Percentiles rank a stretch among this genome's conserved stretches.
Evolutionary conservation across 148 eudicot species (phyloP).

Genomic region (Rhododendron ferrugineum): DNA sequence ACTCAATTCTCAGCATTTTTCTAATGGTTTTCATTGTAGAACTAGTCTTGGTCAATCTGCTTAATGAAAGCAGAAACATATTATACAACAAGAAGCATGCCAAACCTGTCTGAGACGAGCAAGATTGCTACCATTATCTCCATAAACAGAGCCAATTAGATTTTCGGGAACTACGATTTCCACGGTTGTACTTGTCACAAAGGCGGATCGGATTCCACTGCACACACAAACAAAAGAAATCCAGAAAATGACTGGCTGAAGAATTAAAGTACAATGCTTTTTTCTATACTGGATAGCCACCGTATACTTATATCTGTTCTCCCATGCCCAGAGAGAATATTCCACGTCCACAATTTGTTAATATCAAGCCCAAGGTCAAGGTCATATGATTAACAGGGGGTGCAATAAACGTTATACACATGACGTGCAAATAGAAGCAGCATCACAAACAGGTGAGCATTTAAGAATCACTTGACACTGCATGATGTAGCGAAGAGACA

Average conservation of each 20-base stretch:
- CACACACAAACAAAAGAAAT: neutral
- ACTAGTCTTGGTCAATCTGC: constrained; percentile 22
- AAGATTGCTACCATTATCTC: constrained; percentile 67
- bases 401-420: neutral
- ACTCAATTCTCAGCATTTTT: neutral
- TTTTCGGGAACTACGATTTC: constrained; percentile 59
- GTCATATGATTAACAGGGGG: neutral
- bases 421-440: neutral
- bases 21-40: neutral
- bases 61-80: neutral
- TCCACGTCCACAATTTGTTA: neutral
- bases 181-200: constrained; percentile 63
- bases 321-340: neutral
- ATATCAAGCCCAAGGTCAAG: neutral
- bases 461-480: neutral
- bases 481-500: neutral
- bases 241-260: neutral
- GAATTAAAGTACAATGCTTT: neutral
- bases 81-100: neutral
- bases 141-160: constrained; percentile 50
- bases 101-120: constrained; percentile 37
- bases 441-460: neutral
- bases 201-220: constrained; percentile 41
- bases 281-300: neutral
- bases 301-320: too few species aligned